Evolutionary conservation across 2,329 filamentous ascomycete species (phyloP).

Genomic region (Herpotrichia juniperi): DNA sequence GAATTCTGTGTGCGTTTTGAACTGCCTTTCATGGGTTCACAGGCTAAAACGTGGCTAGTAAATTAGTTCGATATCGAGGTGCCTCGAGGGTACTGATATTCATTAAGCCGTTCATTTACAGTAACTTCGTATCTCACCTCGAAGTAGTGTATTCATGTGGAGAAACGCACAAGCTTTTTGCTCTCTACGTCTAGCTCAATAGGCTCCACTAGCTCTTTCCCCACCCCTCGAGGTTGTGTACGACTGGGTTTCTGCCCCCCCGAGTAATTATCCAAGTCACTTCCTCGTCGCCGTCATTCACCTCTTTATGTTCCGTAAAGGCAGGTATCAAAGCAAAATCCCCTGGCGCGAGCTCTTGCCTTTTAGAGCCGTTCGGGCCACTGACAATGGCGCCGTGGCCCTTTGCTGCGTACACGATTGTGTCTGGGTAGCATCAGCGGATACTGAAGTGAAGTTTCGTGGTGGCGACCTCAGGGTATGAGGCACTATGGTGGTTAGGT

Average conservation of each 20-base stretch:
- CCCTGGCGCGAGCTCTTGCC: constrained; percentile 64
- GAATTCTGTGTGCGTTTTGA: not conserved
- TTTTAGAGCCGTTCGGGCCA: constrained; percentile 57
- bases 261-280: constrained; percentile 71
- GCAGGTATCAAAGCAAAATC: constrained; percentile 75
- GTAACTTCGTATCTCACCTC: too few relatives aligned
- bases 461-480: not conserved
- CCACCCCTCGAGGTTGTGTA: constrained; percentile 69
- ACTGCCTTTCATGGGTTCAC: not conserved
- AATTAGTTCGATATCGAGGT: not conserved
- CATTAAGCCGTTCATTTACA: not conserved
- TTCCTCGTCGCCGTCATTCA: constrained; percentile 69
- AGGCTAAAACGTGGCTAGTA: not conserved
- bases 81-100: not conserved
- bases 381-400: constrained; percentile 68
- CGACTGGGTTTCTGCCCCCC: constrained; percentile 65
- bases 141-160: too few relatives aligned
- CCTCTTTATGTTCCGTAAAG: constrained; percentile 72
- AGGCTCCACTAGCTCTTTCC: constrained; percentile 38
- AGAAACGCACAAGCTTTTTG: too few relatives aligned
- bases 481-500: not conserved
- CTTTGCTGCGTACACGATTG: constrained; percentile 69
- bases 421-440: constrained; percentile 55
- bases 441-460: not conserved
- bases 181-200: too few relatives aligned